A percentile compares a stretch with the other conserved stretches of the same genome.
Conservation (phyloP, 1,284 basidiomycete genomes). For the Apiotrichum akiyoshidainum region DNA sequence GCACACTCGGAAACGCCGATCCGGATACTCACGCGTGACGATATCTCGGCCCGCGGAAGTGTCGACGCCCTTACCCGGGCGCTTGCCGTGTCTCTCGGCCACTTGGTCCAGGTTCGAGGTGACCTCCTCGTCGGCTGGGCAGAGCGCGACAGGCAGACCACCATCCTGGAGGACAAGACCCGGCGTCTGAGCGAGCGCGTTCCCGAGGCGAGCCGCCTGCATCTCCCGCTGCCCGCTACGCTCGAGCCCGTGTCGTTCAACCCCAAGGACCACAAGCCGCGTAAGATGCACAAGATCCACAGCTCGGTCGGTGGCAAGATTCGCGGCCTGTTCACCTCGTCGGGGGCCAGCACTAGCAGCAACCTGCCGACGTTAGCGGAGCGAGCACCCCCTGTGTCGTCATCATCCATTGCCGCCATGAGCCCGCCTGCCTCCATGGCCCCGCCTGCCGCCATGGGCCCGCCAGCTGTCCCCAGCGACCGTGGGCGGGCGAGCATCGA, state of each 20-base stretch:
- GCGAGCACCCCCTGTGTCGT: slow-evolving; percentile 20
- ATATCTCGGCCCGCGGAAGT: slow-evolving; percentile 11
- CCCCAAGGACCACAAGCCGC: slow-evolving; percentile 23
- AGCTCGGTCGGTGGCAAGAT: slow-evolving; percentile 39
- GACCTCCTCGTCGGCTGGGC: slow-evolving; percentile 42
- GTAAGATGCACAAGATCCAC: slow-evolving; percentile 40
- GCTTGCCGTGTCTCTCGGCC: slow-evolving; percentile 33
- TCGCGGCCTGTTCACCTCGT: slow-evolving; percentile 36
- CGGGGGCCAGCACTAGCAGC: slow-evolving; percentile 19
- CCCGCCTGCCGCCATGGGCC: background rate
- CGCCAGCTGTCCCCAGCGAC: background rate
- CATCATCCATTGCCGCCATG: slow-evolving; percentile 6
- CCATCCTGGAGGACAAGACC: slow-evolving; percentile 31
- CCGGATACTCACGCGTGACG: slow-evolving; percentile 22
- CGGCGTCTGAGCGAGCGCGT: slow-evolving; percentile 14
- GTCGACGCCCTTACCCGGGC: slow-evolving; percentile 28
- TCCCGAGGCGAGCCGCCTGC: slow-evolving; percentile 7
- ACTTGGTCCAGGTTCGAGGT: slow-evolving; percentile 29
- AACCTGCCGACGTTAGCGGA: slow-evolving; percentile 10
- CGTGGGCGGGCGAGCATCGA: slow-evolving; percentile 4
- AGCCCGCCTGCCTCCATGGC: background rate
- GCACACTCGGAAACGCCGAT: slow-evolving; percentile 23
- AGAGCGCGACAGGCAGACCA: slow-evolving; percentile 33
- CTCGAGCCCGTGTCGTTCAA: background rate
- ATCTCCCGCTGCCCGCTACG: background rate